Evolutionary conservation across 768 basidiomycete species (phyloP).

Genomic region (Pholiota conissans): DNA sequence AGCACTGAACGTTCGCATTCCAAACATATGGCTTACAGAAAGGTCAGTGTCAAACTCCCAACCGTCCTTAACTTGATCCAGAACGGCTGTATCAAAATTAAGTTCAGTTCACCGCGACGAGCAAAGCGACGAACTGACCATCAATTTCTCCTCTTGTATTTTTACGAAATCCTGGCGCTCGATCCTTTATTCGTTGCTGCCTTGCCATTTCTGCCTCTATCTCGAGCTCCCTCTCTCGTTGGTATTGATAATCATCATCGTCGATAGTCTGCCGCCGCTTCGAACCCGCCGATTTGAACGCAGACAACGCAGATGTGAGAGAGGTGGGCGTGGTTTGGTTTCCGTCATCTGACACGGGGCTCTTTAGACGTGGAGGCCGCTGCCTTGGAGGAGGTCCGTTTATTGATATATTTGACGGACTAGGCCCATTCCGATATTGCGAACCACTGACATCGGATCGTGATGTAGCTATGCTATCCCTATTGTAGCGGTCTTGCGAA

Average conservation of each 20-base stretch:
- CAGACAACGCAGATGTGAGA: slow-evolving; percentile 59
- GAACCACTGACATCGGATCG: slow-evolving; percentile 41
- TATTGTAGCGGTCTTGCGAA: slow-evolving; percentile 41
- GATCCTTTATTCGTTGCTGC: slow-evolving; percentile 70
- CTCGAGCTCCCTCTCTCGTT: slow-evolving; percentile 59
- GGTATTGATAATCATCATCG: slow-evolving; percentile 54
- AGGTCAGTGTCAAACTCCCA: slow-evolving; percentile 88
- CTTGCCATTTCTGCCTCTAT: slow-evolving; percentile 62
- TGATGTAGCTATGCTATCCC: slow-evolving; percentile 53
- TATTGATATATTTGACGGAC: slow-evolving; percentile 12
- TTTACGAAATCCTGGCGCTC: slow-evolving; percentile 55
- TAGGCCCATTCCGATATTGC: slow-evolving; percentile 13
- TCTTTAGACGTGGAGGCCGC: slow-evolving; percentile 32
- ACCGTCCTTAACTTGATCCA: slow-evolving; percentile 84
- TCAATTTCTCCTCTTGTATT: slow-evolving; percentile 81
- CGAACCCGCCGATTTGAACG: slow-evolving; percentile 68
- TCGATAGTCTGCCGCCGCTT: slow-evolving; percentile 56
- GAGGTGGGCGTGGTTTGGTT: slow-evolving; percentile 44
- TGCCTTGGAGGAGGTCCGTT: slow-evolving; percentile 16
- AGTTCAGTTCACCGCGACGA: slow-evolving; percentile 1
- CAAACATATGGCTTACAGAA: slow-evolving; percentile 51
- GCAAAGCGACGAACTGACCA: slow-evolving; percentile 44
- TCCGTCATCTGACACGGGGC: slow-evolving; percentile 30
- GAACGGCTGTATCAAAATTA: slow-evolving; percentile 52
- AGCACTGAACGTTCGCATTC: background rate